Percentiles rank a stretch among this genome's conserved stretches.
Evolutionary conservation across 495 filamentous ascomycete species (phyloP).

Genomic region (Lasiosphaeria hispida): DNA sequence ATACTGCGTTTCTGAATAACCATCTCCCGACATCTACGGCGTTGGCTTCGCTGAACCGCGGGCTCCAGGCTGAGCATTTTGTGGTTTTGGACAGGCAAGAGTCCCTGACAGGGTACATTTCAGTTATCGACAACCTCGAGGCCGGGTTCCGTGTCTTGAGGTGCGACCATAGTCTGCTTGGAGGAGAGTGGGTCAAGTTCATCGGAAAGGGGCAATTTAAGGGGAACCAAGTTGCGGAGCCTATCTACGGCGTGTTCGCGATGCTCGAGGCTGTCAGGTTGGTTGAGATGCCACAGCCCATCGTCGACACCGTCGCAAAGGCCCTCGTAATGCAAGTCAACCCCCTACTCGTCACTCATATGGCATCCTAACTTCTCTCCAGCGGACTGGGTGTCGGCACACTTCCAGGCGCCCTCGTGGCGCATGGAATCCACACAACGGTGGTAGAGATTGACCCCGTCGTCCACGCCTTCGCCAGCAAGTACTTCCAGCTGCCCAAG

Average conservation of each 20-base stretch:
- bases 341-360: neutral
- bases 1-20: slow-evolving; percentile 67
- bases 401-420: slow-evolving; percentile 77
- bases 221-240: slow-evolving; percentile 63
- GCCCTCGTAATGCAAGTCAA: slow-evolving; percentile 77
- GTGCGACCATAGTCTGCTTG: slow-evolving; percentile 90
- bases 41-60: slow-evolving; percentile 59
- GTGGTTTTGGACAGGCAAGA: slow-evolving; percentile 74
- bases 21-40: slow-evolving; percentile 59
- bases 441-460: slow-evolving; percentile 92
- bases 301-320: slow-evolving; percentile 61
- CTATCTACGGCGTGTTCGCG: slow-evolving; percentile 88
- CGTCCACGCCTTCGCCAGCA: slow-evolving; percentile 73
- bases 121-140: slow-evolving; percentile 71
- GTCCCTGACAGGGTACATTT: slow-evolving; percentile 87
- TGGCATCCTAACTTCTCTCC: slow-evolving; percentile 15
- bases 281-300: slow-evolving; percentile 56
- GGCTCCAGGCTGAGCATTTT: slow-evolving; percentile 54
- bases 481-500: slow-evolving; percentile 76
- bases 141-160: slow-evolving; percentile 78
- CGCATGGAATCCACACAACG: slow-evolving; percentile 86
- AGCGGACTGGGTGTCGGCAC: slow-evolving; percentile 93
- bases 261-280: slow-evolving; percentile 90
- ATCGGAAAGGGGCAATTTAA: slow-evolving; percentile 27
- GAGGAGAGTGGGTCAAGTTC: slow-evolving; percentile 83